phyloP scores from a whole-genome alignment of 2,329 filamentous ascomycete genomes.

The Stagonosporopsis cucurbitacearum region DNA sequence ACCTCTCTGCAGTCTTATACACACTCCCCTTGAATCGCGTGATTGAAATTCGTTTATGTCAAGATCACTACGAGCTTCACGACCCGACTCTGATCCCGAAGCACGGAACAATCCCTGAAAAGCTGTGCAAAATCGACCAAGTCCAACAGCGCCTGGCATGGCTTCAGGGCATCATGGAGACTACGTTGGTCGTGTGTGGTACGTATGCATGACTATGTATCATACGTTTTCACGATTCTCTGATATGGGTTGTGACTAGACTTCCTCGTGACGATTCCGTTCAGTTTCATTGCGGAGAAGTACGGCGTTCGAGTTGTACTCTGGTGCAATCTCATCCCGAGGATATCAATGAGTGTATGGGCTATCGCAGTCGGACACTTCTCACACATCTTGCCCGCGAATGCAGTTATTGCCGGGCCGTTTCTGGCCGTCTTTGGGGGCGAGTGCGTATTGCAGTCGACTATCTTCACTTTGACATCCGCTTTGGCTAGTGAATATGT shows the following conservation, averaged over 20 bases:
- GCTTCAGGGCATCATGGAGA: slow-evolving; percentile 57
- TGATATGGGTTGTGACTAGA: slow-evolving; percentile 28
- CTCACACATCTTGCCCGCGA: slow-evolving; percentile 34
- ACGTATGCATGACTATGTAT: slow-evolving; percentile 17
- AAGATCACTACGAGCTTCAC: slow-evolving; percentile 55
- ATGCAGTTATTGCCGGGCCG: slow-evolving; percentile 40
- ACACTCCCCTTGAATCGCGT: slow-evolving; percentile 48
- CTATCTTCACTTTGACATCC: slow-evolving; percentile 44
- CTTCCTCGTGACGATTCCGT: slow-evolving; percentile 45
- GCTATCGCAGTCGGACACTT: slow-evolving; percentile 41
- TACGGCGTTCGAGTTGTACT: slow-evolving; percentile 39
- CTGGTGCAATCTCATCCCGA: slow-evolving; percentile 43
- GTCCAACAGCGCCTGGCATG: slow-evolving; percentile 61
- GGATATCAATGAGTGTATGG: slow-evolving; percentile 40
- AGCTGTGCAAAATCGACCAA: slow-evolving; percentile 60
- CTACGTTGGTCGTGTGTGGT: slow-evolving; percentile 46
- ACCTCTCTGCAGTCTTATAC: slow-evolving; percentile 44
- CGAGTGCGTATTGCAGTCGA: slow-evolving; percentile 47
- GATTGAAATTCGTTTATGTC: slow-evolving; percentile 51
- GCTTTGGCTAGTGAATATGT: slow-evolving; percentile 42
- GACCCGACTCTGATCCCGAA: slow-evolving; percentile 48
- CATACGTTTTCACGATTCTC: neutral
- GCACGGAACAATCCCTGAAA: slow-evolving; percentile 56
- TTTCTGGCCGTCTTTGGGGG: slow-evolving; percentile 43
- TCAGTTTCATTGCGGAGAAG: slow-evolving; percentile 44